phyloP scores from a whole-genome alignment of 345 rosid species.

The Melastoma malabathricum region DNA sequence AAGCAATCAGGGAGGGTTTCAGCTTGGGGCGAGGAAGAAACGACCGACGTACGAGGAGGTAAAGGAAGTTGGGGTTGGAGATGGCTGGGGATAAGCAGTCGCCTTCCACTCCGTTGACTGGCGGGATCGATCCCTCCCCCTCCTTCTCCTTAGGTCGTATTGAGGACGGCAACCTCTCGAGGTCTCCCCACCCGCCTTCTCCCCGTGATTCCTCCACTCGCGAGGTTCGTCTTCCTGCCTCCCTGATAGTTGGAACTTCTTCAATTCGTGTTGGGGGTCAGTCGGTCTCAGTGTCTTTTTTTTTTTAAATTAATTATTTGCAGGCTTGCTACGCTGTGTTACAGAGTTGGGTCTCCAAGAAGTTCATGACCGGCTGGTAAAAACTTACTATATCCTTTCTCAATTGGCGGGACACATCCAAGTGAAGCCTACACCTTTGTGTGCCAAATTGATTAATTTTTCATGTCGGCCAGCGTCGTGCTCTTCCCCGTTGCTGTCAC shows the following conservation, averaged over 20 bases:
- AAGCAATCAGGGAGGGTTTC: too few species aligned
- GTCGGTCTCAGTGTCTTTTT: too few species aligned
- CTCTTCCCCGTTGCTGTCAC: conserved; percentile 83
- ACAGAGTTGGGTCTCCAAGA: conserved; percentile 85
- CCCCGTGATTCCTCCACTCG: conserved; percentile 72
- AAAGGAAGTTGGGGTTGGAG: background rate
- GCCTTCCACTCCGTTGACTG: conserved; percentile 14
- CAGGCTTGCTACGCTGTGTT: conserved; percentile 80
- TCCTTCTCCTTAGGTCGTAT: too few species aligned
- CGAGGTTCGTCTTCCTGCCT: conserved; percentile 25
- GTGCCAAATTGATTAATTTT: conserved; percentile 5
- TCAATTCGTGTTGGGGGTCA: background rate
- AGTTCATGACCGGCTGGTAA: conserved; percentile 93
- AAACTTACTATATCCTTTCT: conserved; percentile 1
- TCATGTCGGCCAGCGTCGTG: conserved; percentile 52
- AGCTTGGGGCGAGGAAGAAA: too few species aligned
- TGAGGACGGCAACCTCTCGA: conserved; percentile 26
- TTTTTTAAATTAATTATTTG: too few species aligned
- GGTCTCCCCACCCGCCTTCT: conserved; percentile 35
- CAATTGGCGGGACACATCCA: too few species aligned
- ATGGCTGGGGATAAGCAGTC: conserved; percentile 18
- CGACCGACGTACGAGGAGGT: too few species aligned
- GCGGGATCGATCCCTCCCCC: conserved; percentile 8
- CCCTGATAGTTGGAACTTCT: background rate
- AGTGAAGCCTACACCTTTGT: too few species aligned